Conservation (phyloP, 139 green algal species). For the Coelastrella sp. region DNA sequence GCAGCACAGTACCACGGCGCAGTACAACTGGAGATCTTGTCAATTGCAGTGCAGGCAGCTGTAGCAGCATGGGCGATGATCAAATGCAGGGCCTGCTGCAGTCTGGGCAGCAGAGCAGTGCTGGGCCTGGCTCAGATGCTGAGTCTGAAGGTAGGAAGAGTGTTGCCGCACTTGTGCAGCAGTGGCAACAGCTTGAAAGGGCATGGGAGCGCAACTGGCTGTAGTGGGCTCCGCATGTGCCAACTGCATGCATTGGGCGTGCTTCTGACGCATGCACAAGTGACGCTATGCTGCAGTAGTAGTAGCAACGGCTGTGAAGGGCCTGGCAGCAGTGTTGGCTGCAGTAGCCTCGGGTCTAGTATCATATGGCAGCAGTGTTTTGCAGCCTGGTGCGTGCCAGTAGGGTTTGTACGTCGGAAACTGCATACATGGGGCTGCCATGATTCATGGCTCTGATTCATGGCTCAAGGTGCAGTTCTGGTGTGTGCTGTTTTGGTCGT, state of each 20-base stretch:
- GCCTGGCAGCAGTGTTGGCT: too few species aligned
- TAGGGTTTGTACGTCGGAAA: too few species aligned
- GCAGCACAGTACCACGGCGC: not conserved
- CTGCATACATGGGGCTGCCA: too few species aligned
- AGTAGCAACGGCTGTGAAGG: too few species aligned
- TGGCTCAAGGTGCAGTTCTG: too few species aligned
- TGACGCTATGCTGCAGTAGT: not conserved
- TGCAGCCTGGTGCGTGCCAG: too few species aligned
- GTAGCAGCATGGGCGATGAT: not conserved
- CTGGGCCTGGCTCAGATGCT: not conserved
- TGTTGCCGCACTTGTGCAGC: not conserved
- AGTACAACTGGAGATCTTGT: not conserved
- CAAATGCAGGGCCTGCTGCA: not conserved
- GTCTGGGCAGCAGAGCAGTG: not conserved
- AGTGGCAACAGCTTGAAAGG: slow-evolving; percentile 23
- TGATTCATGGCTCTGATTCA: too few species aligned
- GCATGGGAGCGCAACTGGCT: slow-evolving; percentile 16
- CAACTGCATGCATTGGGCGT: too few species aligned
- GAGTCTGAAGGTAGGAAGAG: not conserved
- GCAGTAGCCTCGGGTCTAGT: too few species aligned
- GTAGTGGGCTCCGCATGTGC: not conserved
- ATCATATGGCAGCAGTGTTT: too few species aligned
- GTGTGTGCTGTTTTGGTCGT: too few species aligned
- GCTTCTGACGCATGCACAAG: not conserved
- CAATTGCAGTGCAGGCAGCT: not conserved